phyloP scores from a whole-genome alignment of 768 basidiomycete species.

The Cyclocybe aegerita region DNA sequence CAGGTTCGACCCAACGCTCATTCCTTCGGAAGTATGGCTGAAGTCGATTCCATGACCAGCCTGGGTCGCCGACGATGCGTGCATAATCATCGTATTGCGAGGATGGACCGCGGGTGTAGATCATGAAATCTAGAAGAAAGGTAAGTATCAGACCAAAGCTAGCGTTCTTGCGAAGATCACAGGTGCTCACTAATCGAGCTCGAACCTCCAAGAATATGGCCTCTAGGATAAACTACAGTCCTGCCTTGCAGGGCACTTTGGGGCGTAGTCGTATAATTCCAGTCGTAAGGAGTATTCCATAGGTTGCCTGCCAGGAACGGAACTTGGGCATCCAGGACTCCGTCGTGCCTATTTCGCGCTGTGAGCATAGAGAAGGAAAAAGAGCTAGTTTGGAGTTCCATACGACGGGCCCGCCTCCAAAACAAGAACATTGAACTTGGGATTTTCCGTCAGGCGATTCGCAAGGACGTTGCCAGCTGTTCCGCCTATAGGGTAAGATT shows the following conservation, averaged over 20 bases:
- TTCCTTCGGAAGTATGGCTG: neutral
- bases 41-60: slow-evolving; percentile 37
- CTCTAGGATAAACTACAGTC: slow-evolving; percentile 27
- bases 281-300: slow-evolving; percentile 9
- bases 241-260: slow-evolving; percentile 26
- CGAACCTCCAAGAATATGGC: slow-evolving; percentile 32
- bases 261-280: slow-evolving; percentile 29
- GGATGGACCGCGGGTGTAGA: slow-evolving; percentile 28
- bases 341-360: slow-evolving; percentile 12
- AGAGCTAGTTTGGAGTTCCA: neutral
- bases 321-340: slow-evolving; percentile 15
- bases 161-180: neutral
- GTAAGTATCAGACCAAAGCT: neutral
- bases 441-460: slow-evolving; percentile 49
- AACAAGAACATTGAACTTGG: slow-evolving; percentile 42
- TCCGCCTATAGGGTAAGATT: slow-evolving; percentile 28
- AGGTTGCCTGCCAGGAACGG: slow-evolving; percentile 10
- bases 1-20: slow-evolving; percentile 18
- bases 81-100: slow-evolving; percentile 58
- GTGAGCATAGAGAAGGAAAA: neutral
- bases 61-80: slow-evolving; percentile 38
- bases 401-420: slow-evolving; percentile 59
- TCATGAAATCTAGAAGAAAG: slow-evolving; percentile 18
- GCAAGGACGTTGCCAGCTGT: slow-evolving; percentile 58
- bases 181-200: slow-evolving; percentile 13